Conservation (phyloP, 1,139 yeast genomes). For the Sugiyamaella castrensis region DNA sequence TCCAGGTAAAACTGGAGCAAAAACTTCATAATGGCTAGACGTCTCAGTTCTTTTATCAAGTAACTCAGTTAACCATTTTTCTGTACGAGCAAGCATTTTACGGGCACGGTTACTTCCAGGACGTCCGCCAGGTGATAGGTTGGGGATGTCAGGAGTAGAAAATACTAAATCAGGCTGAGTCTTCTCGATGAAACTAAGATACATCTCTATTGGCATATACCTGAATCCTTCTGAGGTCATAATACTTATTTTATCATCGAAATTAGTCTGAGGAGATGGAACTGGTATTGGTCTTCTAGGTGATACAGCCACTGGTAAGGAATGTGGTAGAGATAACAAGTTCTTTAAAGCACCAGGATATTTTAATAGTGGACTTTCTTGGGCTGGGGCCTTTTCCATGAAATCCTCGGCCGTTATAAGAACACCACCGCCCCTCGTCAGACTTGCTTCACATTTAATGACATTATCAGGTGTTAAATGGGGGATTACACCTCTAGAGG, state of each 20-base stretch:
- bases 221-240: slow-evolving; percentile 40
- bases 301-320: slow-evolving; percentile 29
- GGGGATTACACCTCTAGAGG: slow-evolving; percentile 42
- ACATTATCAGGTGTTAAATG: slow-evolving; percentile 44
- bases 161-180: slow-evolving; percentile 35
- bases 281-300: slow-evolving; percentile 34
- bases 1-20: slow-evolving; percentile 38
- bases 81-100: slow-evolving; percentile 38
- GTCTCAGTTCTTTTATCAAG: slow-evolving; percentile 10
- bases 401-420: slow-evolving; percentile 35
- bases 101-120: slow-evolving; percentile 39
- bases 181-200: slow-evolving; percentile 24
- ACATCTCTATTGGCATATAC: slow-evolving; percentile 30
- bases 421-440: slow-evolving; percentile 25
- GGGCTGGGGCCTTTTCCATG: slow-evolving; percentile 28
- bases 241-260: slow-evolving; percentile 33
- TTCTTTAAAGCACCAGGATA: slow-evolving; percentile 21
- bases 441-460: slow-evolving; percentile 15
- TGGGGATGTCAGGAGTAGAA: slow-evolving; percentile 36
- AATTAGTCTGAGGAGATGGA: slow-evolving; percentile 37
- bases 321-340: slow-evolving; percentile 26
- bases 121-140: slow-evolving; percentile 31
- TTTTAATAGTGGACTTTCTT: slow-evolving; percentile 22
- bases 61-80: slow-evolving; percentile 34
- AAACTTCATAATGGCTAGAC: slow-evolving; percentile 8